Conservation (phyloP, 2,329 filamentous ascomycete species). For the Talaromyces albobiverticillius region DNA sequence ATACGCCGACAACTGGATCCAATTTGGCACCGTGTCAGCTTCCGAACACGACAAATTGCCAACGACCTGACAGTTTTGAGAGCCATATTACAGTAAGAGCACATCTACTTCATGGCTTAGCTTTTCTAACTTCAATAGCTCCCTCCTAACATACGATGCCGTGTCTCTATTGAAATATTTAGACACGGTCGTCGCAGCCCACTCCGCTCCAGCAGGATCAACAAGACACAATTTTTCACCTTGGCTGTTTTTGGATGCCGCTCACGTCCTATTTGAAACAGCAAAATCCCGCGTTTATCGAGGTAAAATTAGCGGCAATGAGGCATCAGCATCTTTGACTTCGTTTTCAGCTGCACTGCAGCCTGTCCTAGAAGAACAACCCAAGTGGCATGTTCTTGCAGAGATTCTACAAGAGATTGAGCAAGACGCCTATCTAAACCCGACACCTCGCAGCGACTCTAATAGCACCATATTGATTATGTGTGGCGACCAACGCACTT, state of each 20-base stretch:
- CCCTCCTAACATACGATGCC: slow-evolving; percentile 79
- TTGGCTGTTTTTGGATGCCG: slow-evolving; percentile 94
- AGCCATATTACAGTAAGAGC: slow-evolving; percentile 68
- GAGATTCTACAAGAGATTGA: slow-evolving; percentile 94
- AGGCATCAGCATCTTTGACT: slow-evolving; percentile 46
- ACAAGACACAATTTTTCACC: slow-evolving; percentile 87
- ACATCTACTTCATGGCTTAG: neutral
- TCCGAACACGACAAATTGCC: slow-evolving; percentile 92
- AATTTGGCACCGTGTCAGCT: slow-evolving; percentile 95
- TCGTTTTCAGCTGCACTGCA: slow-evolving; percentile 61
- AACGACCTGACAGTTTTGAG: slow-evolving; percentile 81
- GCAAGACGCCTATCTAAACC: slow-evolving; percentile 81
- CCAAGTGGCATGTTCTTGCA: slow-evolving; percentile 88
- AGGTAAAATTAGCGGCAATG: slow-evolving; percentile 62
- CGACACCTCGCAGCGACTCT: slow-evolving; percentile 71
- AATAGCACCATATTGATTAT: slow-evolving; percentile 93
- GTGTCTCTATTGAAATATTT: slow-evolving; percentile 90
- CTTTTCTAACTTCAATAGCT: slow-evolving; percentile 34
- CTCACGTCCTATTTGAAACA: slow-evolving; percentile 88
- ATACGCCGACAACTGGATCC: slow-evolving; percentile 88
- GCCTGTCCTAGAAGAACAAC: slow-evolving; percentile 87
- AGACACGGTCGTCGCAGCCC: slow-evolving; percentile 88
- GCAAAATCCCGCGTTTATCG: slow-evolving; percentile 86
- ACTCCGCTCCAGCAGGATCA: slow-evolving; percentile 82
- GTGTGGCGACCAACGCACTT: slow-evolving; percentile 85